phyloP scores from a whole-genome alignment of 1,139 yeast genomes.

The Blastobotrys serpentis region DNA sequence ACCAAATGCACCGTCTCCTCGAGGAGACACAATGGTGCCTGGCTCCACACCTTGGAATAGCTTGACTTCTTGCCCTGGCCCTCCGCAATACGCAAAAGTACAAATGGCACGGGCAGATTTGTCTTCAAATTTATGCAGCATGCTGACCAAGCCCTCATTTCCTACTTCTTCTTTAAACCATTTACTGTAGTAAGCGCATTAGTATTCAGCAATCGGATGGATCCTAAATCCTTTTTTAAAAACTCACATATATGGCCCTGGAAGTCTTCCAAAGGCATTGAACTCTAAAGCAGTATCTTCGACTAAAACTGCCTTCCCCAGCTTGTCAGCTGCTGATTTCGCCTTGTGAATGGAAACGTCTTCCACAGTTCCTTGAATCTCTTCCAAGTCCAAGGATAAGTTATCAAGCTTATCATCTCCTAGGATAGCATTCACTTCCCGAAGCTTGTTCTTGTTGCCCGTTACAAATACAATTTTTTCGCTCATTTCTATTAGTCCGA shows the following conservation, averaged over 20 bases:
- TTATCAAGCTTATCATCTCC: slow-evolving; percentile 54
- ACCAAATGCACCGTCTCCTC: slow-evolving; percentile 84
- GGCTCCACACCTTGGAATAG: slow-evolving; percentile 82
- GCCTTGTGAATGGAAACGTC: slow-evolving; percentile 84
- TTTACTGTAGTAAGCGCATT: slow-evolving; percentile 48
- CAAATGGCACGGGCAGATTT: slow-evolving; percentile 87
- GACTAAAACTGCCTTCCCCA: slow-evolving; percentile 77
- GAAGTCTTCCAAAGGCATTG: slow-evolving; percentile 75
- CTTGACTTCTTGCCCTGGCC: slow-evolving; percentile 67
- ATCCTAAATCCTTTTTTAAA: no score
- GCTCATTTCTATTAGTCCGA: slow-evolving; percentile 5
- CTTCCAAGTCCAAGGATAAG: slow-evolving; percentile 74
- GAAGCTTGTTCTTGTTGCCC: slow-evolving; percentile 72
- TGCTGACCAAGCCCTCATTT: slow-evolving; percentile 66
- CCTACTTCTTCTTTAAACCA: slow-evolving; percentile 84
- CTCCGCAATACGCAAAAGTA: slow-evolving; percentile 87
- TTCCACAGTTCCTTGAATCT: slow-evolving; percentile 83
- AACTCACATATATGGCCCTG: slow-evolving; percentile 64
- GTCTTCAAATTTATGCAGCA: slow-evolving; percentile 78
- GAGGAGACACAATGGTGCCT: slow-evolving; percentile 72
- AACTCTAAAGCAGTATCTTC: slow-evolving; percentile 94
- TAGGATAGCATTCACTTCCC: slow-evolving; percentile 77
- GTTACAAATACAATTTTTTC: slow-evolving; percentile 24
- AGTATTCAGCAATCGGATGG: background rate
- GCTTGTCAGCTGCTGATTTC: slow-evolving; percentile 61